Evolutionary conservation across 768 basidiomycete genomes (phyloP), one percentile per base, ranked within the genome.

Genomic region (Tulasnella sp.): DNA sequence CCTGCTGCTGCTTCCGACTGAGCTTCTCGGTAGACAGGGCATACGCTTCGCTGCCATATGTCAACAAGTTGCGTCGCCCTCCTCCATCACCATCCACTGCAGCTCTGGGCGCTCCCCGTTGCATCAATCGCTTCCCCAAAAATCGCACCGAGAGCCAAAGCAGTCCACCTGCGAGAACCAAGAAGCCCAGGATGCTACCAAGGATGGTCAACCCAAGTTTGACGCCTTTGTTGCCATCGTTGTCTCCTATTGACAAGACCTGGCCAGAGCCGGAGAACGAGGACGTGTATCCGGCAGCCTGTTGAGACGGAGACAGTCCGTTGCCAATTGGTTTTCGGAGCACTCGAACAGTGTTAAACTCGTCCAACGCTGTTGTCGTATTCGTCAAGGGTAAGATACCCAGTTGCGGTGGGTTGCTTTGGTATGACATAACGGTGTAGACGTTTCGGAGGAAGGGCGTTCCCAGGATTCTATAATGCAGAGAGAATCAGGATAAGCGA

Each of bases 381-480:
- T 89, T 77, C 1, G 86, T 88, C 1, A 91, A 72, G 3, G 75
- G 67, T 21, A 87, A 61, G 5, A 91, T 68, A 0, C 86, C 88
- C 1, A 90, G 75, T 0, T 73, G 69, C 0, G 86, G 77, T 2
- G 56, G 60, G 49, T 59, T 65, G 73, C 68, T 84, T 13, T 78
- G 74, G 67, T 84, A 87, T 0, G 82, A 83, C 77, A 88, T 78
- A 63, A 91, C 86, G 11, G 80, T 83, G 67, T 91, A 90, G 3
- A 80, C 77, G 65, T 83, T 88, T 10, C 85, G 77, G 65, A 90
- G 72, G 68, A 90, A 90, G 0, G 87, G 82, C 0, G 87, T 84
- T 42, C 86, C 88, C 41, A 90, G 80, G 60, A 90, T 75, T 72
- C 90, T 82, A 68, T n/a, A 51, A 13, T 29, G 60, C 5, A 26